phyloP scores from a whole-genome alignment of 257 asterid genomes.

The Scutellaria minor region DNA sequence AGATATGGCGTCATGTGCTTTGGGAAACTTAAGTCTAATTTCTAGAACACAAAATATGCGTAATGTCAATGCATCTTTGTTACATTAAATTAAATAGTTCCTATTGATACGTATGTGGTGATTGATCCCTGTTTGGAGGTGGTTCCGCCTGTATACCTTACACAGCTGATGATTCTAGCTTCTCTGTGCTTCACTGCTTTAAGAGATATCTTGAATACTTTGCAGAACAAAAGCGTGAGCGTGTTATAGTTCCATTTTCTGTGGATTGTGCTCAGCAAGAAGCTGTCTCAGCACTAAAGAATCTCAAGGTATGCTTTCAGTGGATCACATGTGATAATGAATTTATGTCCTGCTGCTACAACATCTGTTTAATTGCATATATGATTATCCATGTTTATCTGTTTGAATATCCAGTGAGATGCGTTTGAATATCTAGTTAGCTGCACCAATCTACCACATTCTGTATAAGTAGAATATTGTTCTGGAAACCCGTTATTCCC shows the following conservation, averaged over 20 bases:
- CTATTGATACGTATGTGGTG: not conserved
- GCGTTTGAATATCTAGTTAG: no score
- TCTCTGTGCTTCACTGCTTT: slow-evolving; percentile 24
- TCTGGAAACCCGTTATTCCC: no score
- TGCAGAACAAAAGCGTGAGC: slow-evolving; percentile 50
- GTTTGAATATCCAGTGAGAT: no score
- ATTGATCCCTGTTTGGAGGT: not conserved
- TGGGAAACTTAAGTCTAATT: slow-evolving; percentile 1
- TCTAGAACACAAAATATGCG: not conserved
- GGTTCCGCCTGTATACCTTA: slow-evolving; percentile 7
- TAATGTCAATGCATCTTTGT: slow-evolving; percentile 15
- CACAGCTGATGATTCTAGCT: slow-evolving; percentile 24
- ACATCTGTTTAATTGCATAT: not conserved
- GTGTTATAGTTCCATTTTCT: slow-evolving; percentile 57
- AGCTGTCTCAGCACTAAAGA: slow-evolving; percentile 69
- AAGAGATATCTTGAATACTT: slow-evolving; percentile 39
- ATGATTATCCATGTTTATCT: no score
- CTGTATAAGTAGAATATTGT: no score
- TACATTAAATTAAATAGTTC: not conserved
- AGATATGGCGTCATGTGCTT: slow-evolving; percentile 20
- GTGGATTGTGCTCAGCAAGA: slow-evolving; percentile 86
- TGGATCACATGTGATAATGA: slow-evolving; percentile 25
- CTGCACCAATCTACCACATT: no score
- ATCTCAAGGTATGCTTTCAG: slow-evolving; percentile 71
- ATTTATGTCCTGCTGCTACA: not conserved